phyloP scores from a whole-genome alignment of 2,329 filamentous ascomycete species.

The Trichoderma polysporum region DNA sequence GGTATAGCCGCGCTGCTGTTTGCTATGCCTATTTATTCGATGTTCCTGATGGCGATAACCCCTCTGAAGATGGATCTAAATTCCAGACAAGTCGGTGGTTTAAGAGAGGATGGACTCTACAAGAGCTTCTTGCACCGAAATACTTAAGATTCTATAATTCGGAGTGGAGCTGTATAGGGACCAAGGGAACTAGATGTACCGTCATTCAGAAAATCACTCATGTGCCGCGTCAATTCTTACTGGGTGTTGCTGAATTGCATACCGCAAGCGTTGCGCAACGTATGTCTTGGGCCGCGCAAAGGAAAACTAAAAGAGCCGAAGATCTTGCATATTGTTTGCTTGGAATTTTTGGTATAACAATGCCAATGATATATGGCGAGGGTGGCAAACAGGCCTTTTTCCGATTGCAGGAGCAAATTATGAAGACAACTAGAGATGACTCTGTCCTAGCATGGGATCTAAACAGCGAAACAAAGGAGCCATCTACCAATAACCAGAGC shows the following conservation, averaged over 20 bases:
- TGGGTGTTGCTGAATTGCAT: constrained; percentile 9
- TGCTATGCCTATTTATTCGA: constrained; percentile 25
- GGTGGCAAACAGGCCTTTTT: constrained; percentile 23
- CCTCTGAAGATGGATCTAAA: background rate
- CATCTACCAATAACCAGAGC: background rate
- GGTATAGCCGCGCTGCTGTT: constrained; percentile 18
- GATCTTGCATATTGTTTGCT: constrained; percentile 28
- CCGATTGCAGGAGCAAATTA: constrained; percentile 24
- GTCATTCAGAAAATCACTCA: constrained; percentile 31
- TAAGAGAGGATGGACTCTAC: constrained; percentile 28
- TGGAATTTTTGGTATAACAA: constrained; percentile 24
- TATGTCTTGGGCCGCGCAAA: constrained; percentile 26
- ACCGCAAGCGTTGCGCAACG: constrained; percentile 26
- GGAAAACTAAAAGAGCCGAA: constrained; percentile 22
- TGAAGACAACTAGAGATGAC: constrained; percentile 22
- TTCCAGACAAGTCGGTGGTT: constrained; percentile 27
- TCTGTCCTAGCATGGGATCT: constrained; percentile 26
- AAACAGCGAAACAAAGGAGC: background rate
- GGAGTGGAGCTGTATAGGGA: constrained; percentile 22
- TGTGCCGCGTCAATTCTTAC: constrained; percentile 25
- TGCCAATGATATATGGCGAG: constrained; percentile 26
- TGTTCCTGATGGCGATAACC: background rate
- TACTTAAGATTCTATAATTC: constrained; percentile 26
- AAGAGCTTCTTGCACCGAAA: constrained; percentile 30
- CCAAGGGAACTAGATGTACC: constrained; percentile 15